Conservation (phyloP, 2,329 filamentous ascomycete genomes). For the Thermothelomyces thermophilus region DNA sequence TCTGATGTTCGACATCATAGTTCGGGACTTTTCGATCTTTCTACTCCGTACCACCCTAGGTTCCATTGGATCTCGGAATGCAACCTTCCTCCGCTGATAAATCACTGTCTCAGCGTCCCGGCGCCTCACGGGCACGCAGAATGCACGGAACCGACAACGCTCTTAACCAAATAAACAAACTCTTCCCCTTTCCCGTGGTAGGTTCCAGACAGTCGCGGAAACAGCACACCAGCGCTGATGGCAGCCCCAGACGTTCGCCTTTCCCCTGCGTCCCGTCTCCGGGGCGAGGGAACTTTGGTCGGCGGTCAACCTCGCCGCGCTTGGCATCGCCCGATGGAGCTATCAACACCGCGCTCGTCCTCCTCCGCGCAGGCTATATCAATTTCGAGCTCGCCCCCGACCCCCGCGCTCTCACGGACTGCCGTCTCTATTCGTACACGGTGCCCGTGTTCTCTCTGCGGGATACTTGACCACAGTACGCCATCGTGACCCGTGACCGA, state of each 20-base stretch:
- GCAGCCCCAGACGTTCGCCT: too few species aligned
- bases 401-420: too few species aligned
- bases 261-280: too few species aligned
- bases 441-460: neutral
- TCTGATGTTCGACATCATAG: too few species aligned
- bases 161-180: too few species aligned
- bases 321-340: too few species aligned
- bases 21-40: neutral
- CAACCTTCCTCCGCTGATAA: slow-evolving; percentile 4
- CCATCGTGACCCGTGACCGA: neutral
- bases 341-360: too few species aligned
- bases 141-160: neutral
- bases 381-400: neutral
- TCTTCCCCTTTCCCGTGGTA: neutral
- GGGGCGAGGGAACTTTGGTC: too few species aligned
- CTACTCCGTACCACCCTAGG: slow-evolving; percentile 5
- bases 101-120: neutral
- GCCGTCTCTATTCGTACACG: too few species aligned
- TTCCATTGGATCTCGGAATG: neutral
- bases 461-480: neutral
- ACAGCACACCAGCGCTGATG: neutral
- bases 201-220: neutral
- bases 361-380: neutral
- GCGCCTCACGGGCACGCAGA: neutral
- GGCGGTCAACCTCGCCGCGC: too few species aligned